These are phyloP conservation scores for Physaria fendleri DNA, from an alignment of 345 rosid species.

Conservation along the genomic window DNA sequence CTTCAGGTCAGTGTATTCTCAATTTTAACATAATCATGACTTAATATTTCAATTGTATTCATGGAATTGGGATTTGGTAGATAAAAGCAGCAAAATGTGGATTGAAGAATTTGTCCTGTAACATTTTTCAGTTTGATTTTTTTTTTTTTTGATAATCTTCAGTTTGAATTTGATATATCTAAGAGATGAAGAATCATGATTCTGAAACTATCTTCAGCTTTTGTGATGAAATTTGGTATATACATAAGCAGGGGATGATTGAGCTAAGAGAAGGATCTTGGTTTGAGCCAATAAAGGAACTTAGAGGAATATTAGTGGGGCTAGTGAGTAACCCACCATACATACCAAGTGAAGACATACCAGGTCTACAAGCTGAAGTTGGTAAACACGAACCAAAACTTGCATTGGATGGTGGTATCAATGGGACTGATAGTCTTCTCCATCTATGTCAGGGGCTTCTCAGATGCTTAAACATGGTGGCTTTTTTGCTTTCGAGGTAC, in stretches of 20 bases:
- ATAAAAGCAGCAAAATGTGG: not conserved
- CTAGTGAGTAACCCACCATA: slow-evolving; percentile 88
- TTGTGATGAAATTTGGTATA: not conserved
- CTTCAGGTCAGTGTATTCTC: slow-evolving; percentile 49
- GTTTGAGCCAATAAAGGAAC: slow-evolving; percentile 64
- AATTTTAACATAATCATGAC: not conserved
- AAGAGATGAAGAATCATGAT: slow-evolving; percentile 47
- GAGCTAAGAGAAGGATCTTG: slow-evolving; percentile 78
- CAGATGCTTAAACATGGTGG: slow-evolving; percentile 69
- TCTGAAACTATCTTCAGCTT: not conserved
- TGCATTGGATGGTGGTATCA: slow-evolving; percentile 79
- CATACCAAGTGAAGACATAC: slow-evolving; percentile 61
- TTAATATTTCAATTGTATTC: not conserved
- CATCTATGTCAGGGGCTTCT: slow-evolving; percentile 63
- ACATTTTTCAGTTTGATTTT: no score
- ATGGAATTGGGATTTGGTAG: not conserved
- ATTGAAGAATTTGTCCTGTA: not conserved
- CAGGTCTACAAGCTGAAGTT: slow-evolving; percentile 80
- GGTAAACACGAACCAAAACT: slow-evolving; percentile 81
- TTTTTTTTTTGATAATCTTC: not conserved
- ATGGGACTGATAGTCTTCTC: slow-evolving; percentile 68
- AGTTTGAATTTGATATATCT: not conserved
- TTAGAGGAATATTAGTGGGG: slow-evolving; percentile 66
- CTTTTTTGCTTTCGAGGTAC: slow-evolving; percentile 82
- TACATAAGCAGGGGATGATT: slow-evolving; percentile 40